Conservation (phyloP, 164 flowering plant genomes). For the Litsea cubeba region DNA sequence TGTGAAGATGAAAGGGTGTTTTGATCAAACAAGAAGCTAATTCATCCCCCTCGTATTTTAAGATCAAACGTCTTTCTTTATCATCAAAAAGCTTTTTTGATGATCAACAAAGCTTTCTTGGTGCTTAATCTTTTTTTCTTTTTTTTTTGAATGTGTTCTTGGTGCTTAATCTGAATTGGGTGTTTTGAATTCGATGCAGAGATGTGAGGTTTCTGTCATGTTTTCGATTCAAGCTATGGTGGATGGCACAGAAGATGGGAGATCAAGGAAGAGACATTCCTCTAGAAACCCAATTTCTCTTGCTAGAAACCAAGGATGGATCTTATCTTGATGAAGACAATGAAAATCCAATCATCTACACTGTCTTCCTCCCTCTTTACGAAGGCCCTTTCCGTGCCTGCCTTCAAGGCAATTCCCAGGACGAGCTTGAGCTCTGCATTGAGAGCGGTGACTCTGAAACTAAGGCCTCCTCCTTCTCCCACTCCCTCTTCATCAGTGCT, state of each 20-base stretch:
- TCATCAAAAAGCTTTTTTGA: too few relatives aligned
- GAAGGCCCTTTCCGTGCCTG: conserved; percentile 76
- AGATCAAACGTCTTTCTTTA: too few relatives aligned
- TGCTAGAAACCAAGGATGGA: conserved; percentile 57
- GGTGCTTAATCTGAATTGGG: background rate
- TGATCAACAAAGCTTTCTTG: background rate
- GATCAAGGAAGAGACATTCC: conserved; percentile 70
- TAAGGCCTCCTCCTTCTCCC: conserved; percentile 55
- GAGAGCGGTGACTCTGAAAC: conserved; percentile 82
- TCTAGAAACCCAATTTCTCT: conserved; percentile 80
- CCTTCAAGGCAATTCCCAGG: conserved; percentile 65
- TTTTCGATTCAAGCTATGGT: conserved; percentile 92
- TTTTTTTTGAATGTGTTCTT: background rate
- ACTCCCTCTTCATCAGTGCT: conserved; percentile 50
- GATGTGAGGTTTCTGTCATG: conserved; percentile 75
- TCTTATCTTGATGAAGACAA: conserved; percentile 36
- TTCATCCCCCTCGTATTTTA: too few relatives aligned
- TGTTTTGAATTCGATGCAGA: conserved; percentile 5
- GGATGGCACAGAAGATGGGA: conserved; percentile 98
- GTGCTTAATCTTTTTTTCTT: background rate
- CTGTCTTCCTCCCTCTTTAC: conserved; percentile 81
- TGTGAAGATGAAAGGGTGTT: too few relatives aligned
- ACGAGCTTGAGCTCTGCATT: conserved; percentile 73
- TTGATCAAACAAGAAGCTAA: too few relatives aligned
- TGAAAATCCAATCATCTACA: conserved; percentile 38